phyloP scores from a whole-genome alignment of 2,329 filamentous ascomycete genomes.

The Venturia effusa region DNA sequence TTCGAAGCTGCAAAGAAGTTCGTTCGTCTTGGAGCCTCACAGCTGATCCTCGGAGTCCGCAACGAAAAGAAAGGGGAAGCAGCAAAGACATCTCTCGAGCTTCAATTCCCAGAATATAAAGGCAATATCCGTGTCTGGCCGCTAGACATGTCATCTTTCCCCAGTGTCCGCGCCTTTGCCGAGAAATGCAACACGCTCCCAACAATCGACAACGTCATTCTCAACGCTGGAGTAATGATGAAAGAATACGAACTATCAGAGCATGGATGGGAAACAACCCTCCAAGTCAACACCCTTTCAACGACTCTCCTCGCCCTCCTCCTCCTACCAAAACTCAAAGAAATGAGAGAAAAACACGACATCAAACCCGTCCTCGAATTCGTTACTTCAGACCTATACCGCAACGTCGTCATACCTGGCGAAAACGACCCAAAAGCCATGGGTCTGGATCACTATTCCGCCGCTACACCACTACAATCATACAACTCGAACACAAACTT shows the following conservation, averaged over 20 bases:
- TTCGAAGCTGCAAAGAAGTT: constrained; percentile 35
- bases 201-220: constrained; percentile 26
- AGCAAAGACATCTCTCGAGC: constrained; percentile 30
- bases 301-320: constrained; percentile 26
- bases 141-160: constrained; percentile 32
- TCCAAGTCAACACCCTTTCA: constrained; percentile 30
- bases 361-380: constrained; percentile 7
- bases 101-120: constrained; percentile 15
- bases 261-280: constrained; percentile 22
- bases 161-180: constrained; percentile 26
- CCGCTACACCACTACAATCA: background rate
- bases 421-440: background rate
- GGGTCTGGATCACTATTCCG: background rate
- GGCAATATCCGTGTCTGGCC: constrained; percentile 34
- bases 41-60: constrained; percentile 36
- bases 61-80: constrained; percentile 32
- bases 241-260: constrained; percentile 18
- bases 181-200: constrained; percentile 17
- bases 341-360: background rate
- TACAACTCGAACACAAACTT: background rate
- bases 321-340: constrained; percentile 19
- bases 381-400: constrained; percentile 7
- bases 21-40: constrained; percentile 27
- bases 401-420: background rate
- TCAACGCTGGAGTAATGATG: constrained; percentile 29